Base-by-base conservation (phyloP, 2,329 filamentous ascomycete genomes). In the Fusarium buxicola region DNA sequence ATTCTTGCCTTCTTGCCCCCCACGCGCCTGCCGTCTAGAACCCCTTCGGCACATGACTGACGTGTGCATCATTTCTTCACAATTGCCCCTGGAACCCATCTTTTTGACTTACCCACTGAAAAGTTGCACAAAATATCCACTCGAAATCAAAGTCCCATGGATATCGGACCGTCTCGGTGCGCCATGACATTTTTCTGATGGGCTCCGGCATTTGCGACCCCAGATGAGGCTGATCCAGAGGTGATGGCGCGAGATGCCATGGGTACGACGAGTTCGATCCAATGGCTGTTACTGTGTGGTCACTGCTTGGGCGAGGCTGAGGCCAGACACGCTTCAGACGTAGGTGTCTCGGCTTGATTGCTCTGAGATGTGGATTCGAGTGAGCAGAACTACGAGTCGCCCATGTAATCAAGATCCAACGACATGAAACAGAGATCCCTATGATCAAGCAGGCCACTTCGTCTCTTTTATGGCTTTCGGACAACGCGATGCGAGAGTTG, bases 151-250 rank as follows among this genome's bases (percentile, higher is more conserved):
- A 31, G 38, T 27, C 15, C 38, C 30, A 32, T 46, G 25, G 16
- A 58, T 62, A 66, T 65, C 62, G 62, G 62, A 55, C 62, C 62
- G 62, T 66, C 59, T 65, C 41, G 60, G 36, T 24, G 50, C 46
- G 38, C 43, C 44, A 48, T 57, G 24, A 34, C 40, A 30, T 53
- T 59, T 46, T 61, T 40, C 24, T 58, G 46, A 53, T 45, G 32
- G 58, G 28, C 34, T 28, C 40, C 47, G 52, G 57, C 35, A 50
- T 30, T 62, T 50, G 46, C 38, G 34, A 44, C 61, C 51, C 46
- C 47, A 34, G 47, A 55, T 48, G 52, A 59, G 36, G 41, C 39
- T 56, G 45, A 24, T 44, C 25, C 13, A 39, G 25, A 43, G 34
- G 13, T 32, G 31, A 50, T 41, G 27, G 44, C 30, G 39, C 39